Evolutionary conservation across 108 stramenopile species (phyloP).

Genomic region (Nannochloropsis granulata): DNA sequence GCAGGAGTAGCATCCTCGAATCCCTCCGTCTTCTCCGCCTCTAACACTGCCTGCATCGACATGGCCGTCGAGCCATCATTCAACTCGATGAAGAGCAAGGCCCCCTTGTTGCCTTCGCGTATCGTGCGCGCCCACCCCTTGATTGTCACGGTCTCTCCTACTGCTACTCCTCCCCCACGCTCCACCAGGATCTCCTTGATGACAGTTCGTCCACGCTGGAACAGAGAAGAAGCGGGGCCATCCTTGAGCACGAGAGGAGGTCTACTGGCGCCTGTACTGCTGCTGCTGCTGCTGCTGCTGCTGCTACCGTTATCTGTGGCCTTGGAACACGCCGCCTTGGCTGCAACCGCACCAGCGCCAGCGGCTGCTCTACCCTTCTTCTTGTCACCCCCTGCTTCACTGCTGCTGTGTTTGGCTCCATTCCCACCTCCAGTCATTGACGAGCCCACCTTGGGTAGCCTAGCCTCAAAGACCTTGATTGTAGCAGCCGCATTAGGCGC

Average conservation of each 20-base stretch:
- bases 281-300: not conserved
- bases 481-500: not conserved
- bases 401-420: not conserved
- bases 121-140: constrained; percentile 58
- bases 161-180: not conserved
- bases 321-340: constrained; percentile 1
- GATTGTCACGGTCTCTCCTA: constrained; percentile 50
- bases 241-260: not conserved
- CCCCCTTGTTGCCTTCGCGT: constrained; percentile 44
- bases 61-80: constrained; percentile 53
- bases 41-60: constrained; percentile 45
- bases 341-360: constrained; percentile 17
- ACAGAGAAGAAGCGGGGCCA: not conserved
- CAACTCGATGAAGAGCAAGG: constrained; percentile 56
- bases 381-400: not conserved
- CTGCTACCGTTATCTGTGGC: not conserved
- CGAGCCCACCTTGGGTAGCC: not conserved
- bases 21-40: constrained; percentile 28
- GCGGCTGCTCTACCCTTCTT: constrained; percentile 8
- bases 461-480: not conserved
- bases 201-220: not conserved
- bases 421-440: not conserved
- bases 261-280: not conserved
- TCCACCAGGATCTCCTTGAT: constrained; percentile 23
- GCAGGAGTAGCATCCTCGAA: constrained; percentile 40